Conservation (phyloP, 2,329 filamentous ascomycete genomes). For the Penicillium paneum region DNA sequence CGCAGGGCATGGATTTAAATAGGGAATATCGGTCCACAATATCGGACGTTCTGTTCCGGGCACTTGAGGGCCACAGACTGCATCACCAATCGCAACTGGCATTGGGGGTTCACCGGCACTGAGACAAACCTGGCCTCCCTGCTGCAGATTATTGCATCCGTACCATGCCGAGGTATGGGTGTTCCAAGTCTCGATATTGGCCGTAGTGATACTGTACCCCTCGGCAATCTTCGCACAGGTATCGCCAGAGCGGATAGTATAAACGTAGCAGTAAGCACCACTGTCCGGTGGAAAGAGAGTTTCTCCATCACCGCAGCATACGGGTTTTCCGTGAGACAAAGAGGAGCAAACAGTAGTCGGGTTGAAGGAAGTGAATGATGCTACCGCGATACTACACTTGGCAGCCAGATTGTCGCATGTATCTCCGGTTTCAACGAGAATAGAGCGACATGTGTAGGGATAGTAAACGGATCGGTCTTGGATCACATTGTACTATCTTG, state of each 20-base stretch:
- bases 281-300: background rate
- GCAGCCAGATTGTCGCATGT: background rate
- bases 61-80: slow-evolving; percentile 6
- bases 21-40: background rate
- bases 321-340: background rate
- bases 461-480: background rate
- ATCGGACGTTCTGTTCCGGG: background rate
- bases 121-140: background rate
- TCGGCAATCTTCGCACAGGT: background rate
- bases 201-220: background rate
- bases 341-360: background rate
- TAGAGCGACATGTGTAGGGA: background rate
- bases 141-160: background rate
- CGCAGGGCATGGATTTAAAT: slow-evolving; percentile 4
- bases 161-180: background rate
- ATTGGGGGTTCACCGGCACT: background rate
- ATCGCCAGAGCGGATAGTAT: background rate
- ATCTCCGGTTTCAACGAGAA: background rate
- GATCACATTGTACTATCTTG: background rate
- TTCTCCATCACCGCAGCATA: background rate
- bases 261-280: background rate
- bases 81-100: background rate
- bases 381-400: background rate
- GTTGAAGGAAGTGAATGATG: background rate
- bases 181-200: slow-evolving; percentile 5